Evolutionary conservation across 768 basidiomycete species (phyloP).

Genomic region (Amyloporia xantha): DNA sequence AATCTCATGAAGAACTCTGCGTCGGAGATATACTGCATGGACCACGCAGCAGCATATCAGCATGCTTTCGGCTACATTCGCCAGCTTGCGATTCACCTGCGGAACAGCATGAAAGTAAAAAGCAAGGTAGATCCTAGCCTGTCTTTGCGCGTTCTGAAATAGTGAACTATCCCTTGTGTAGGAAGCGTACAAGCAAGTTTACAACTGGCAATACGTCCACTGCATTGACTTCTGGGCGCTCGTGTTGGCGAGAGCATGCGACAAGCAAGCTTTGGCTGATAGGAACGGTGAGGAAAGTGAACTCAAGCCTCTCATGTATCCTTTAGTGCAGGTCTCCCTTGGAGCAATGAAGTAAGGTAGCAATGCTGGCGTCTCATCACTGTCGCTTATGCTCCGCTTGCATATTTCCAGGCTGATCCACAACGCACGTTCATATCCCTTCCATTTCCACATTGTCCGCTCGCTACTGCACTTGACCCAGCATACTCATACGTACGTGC

Average conservation of each 20-base stretch:
- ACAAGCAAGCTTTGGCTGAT: constrained; percentile 45
- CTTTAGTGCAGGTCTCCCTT: constrained; percentile 88
- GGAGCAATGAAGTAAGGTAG: constrained; percentile 82
- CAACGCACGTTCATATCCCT: constrained; percentile 87
- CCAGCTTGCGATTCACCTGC: constrained; percentile 86
- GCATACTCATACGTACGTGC: constrained; percentile 82
- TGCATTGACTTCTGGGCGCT: constrained; percentile 94
- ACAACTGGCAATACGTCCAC: constrained; percentile 99
- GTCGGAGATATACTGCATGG: constrained; percentile 80
- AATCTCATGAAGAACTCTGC: constrained; percentile 98
- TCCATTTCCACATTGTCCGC: constrained; percentile 87
- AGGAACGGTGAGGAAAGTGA: constrained; percentile 61
- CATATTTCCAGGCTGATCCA: constrained; percentile 64
- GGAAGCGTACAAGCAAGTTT: constrained; percentile 91
- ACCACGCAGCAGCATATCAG: constrained; percentile 74
- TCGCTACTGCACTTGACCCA: constrained; percentile 81
- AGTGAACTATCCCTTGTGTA: constrained; percentile 23
- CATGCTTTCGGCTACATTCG: constrained; percentile 96
- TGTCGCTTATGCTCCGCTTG: background rate
- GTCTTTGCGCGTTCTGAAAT: background rate
- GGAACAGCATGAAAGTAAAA: constrained; percentile 86
- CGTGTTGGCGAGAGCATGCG: constrained; percentile 79
- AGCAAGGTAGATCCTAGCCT: constrained; percentile 51
- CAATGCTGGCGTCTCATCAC: background rate
- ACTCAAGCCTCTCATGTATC: constrained; percentile 86